Base-by-base conservation (phyloP, 805 yeast species). In the Candida qinlingensis region DNA sequence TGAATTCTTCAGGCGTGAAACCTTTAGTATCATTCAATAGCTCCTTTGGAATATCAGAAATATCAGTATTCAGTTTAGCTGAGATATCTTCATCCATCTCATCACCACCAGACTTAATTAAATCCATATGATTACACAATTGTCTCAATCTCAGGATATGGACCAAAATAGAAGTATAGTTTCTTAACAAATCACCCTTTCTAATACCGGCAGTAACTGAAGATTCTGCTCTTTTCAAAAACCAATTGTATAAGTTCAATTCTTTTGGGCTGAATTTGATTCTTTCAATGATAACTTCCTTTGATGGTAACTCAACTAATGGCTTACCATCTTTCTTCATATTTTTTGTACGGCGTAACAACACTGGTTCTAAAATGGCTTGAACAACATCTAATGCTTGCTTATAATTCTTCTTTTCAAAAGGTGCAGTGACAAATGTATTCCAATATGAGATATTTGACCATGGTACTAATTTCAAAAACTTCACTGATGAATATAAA, bases 391-490 rank as follows among this genome's bases (percentile, higher is more conserved):
- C 85, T 59, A 91, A 73, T 0, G 97, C 92, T 54, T 82, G 81
- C 6, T 78, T 72, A 26, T 85, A 75, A 31, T 84, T 78, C 54
- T 80, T 82, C 44, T 80, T 81, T 57, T 87, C 94, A 66, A 88
- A 91, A 0, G 97, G 97, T 10, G 74, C 66, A 0, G 96, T 84
- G 30, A 92, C 79, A 62, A 90, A 90, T 12, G 88, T 80, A 55
- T 83, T 85, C 98, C 98, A 92, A 53, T 85, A 83, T 1, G 87
- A 75, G 48, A 86, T 81, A 56, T 85, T 85, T 37, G 83, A 73
- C 97, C 97, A 92, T 1, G 98, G 98, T 56, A 87, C 88, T n/a
- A 91, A 66, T 39, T 81, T 73, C 42, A 92, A 67, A 58, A 84
- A 92, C 55, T 81, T 80, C 13, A 90, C 78, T 43, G 90, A 66